A percentile compares a stretch with the other conserved stretches of the same genome.
Conservation (phyloP, 352 stramenopile genomes). For the Thraustochytrium aureum region DNA sequence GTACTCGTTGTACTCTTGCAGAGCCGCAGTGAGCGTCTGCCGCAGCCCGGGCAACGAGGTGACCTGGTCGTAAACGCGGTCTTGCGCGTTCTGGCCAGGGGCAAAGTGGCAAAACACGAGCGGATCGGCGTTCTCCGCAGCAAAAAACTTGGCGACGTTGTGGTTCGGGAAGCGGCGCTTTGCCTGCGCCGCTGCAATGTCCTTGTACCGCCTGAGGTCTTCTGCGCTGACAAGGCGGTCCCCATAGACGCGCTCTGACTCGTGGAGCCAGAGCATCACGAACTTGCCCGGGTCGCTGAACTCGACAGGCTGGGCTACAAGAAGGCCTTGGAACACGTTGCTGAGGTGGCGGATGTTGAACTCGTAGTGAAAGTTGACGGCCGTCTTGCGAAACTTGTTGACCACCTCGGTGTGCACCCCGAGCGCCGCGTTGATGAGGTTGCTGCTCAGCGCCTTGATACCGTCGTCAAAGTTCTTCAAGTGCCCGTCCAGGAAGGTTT, state of each 20-base stretch:
- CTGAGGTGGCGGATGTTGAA: conserved; percentile 95
- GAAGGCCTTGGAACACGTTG: conserved; percentile 94
- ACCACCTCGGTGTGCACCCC: conserved; percentile 84
- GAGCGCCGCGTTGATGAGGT: conserved; percentile 89
- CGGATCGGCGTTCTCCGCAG: conserved; percentile 88
- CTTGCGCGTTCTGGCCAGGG: conserved; percentile 71
- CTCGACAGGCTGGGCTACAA: conserved; percentile 85
- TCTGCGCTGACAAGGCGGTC: conserved; percentile 87
- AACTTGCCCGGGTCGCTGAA: conserved; percentile 90
- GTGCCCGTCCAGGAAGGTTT: conserved; percentile 92
- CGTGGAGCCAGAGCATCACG: conserved; percentile 90
- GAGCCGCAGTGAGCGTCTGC: conserved; percentile 76
- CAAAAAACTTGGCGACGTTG: conserved; percentile 87
- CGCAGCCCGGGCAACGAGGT: conserved; percentile 83
- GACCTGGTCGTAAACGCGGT: conserved; percentile 90
- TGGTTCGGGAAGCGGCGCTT: conserved; percentile 92
- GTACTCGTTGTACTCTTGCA: conserved; percentile 94
- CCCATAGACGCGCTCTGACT: conserved; percentile 93
- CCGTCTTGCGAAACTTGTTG: conserved; percentile 84
- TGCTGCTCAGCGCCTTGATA: conserved; percentile 78
- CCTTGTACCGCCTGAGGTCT: conserved; percentile 90
- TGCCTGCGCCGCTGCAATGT: conserved; percentile 85
- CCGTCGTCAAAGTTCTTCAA: conserved; percentile 83
- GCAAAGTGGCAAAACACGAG: conserved; percentile 96
- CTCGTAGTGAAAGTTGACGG: conserved; percentile 96